These are phyloP conservation scores for Mycoemilia scoparia DNA, from an alignment of 192 early-diverging fungal species.

Conservation along the genomic window DNA sequence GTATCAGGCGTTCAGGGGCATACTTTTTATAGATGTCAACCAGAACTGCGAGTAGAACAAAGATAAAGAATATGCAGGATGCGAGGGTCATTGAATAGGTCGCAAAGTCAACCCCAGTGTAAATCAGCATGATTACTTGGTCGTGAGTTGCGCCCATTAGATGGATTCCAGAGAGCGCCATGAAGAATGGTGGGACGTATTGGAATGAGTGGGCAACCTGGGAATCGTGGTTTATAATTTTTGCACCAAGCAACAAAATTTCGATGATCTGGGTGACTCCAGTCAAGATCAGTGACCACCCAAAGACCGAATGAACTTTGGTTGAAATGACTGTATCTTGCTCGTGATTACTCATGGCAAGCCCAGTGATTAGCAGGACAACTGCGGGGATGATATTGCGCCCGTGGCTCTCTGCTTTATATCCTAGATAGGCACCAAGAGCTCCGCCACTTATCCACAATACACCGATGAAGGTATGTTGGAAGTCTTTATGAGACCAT, in stretches of 20 bases:
- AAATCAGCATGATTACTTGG: conserved; percentile 23
- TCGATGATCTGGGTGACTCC: conserved; percentile 38
- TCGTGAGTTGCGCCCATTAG: conserved; percentile 49
- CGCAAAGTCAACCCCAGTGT: conserved; percentile 32
- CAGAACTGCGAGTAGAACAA: too few species aligned
- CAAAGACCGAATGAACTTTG: conserved; percentile 43
- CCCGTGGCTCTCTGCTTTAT: conserved; percentile 11
- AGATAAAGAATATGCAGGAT: conserved; percentile 38
- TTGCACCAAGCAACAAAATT: conserved; percentile 24
- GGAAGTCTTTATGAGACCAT: conserved; percentile 48
- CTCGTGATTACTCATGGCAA: conserved; percentile 37
- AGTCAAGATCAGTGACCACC: conserved; percentile 35
- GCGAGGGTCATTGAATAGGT: conserved; percentile 36
- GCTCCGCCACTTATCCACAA: conserved; percentile 48
- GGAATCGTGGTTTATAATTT: conserved; percentile 8
- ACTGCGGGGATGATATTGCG: conserved; percentile 42
- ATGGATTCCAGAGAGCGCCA: conserved; percentile 37
- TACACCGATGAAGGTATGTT: conserved; percentile 47
- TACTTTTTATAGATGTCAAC: too few species aligned
- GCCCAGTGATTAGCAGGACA: conserved; percentile 41
- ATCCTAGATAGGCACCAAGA: conserved; percentile 31
- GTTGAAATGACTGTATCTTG: conserved; percentile 39
- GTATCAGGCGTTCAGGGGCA: too few species aligned
- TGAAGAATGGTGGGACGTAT: conserved; percentile 26
- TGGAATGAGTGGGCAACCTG: conserved; percentile 25